Conservation (phyloP, 2,329 filamentous ascomycete genomes). For the Byssoonygena ceratinophila region DNA sequence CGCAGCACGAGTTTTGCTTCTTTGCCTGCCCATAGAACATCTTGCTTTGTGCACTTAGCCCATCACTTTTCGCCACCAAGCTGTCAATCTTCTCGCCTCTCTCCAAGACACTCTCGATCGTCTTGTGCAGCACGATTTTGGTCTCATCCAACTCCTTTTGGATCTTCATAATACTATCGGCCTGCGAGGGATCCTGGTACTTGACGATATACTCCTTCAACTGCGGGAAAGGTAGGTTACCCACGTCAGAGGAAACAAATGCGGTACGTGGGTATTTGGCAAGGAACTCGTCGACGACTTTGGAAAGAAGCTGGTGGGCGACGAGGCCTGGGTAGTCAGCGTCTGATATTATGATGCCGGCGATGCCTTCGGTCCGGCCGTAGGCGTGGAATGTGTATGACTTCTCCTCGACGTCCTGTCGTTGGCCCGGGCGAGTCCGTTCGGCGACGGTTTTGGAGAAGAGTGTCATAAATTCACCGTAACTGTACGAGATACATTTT, state of each 20-base stretch:
- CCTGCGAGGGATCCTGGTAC: conserved; percentile 80
- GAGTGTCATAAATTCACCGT: conserved; percentile 66
- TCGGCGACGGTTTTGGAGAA: conserved; percentile 83
- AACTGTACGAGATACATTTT: conserved; percentile 34
- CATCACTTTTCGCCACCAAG: conserved; percentile 85
- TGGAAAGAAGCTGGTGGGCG: conserved; percentile 50
- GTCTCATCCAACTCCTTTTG: conserved; percentile 96
- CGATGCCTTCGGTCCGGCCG: conserved; percentile 61
- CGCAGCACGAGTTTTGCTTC: conserved; percentile 53
- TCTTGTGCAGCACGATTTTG: conserved; percentile 94
- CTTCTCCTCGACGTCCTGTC: conserved; percentile 51
- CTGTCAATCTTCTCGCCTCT: conserved; percentile 95
- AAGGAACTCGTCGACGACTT: conserved; percentile 73
- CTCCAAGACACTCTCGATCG: conserved; percentile 59
- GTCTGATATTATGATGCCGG: conserved; percentile 61
- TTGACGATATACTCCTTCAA: conserved; percentile 67
- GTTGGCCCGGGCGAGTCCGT: conserved; percentile 64
- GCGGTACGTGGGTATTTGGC: conserved; percentile 57
- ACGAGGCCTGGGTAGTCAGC: conserved; percentile 38
- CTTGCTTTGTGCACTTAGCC: conserved; percentile 82
- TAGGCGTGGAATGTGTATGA: conserved; percentile 58
- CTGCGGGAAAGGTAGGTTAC: conserved; percentile 55
- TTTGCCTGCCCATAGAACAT: conserved; percentile 79
- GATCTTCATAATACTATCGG: conserved; percentile 89
- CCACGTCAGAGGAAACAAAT: conserved; percentile 46